phyloP scores from a whole-genome alignment of 257 asterid genomes.

The Eustoma russellianum region DNA sequence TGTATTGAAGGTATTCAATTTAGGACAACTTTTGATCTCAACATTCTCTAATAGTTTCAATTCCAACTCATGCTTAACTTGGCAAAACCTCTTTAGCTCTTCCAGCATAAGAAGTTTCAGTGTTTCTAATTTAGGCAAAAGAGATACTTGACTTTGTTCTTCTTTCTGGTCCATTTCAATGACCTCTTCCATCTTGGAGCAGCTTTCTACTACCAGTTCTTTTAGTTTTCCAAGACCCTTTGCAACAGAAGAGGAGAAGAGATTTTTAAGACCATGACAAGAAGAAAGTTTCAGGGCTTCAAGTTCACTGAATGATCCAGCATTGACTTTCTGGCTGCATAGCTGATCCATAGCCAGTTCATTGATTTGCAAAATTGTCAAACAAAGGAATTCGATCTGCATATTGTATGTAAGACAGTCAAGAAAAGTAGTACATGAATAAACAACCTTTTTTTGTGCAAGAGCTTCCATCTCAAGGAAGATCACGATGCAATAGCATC shows the following conservation, averaged over 20 bases:
- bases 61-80: conserved; percentile 6
- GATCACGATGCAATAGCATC: too few species aligned
- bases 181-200: conserved; percentile 4
- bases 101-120: conserved; percentile 4
- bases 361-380: background rate
- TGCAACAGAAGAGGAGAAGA: conserved; percentile 10
- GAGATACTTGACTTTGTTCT: background rate
- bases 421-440: background rate
- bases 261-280: conserved; percentile 5
- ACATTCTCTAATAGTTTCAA: background rate
- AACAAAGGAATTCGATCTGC: background rate
- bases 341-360: background rate
- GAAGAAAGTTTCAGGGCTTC: background rate
- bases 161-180: conserved; percentile 3
- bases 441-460: too few species aligned
- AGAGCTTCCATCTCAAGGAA: too few species aligned
- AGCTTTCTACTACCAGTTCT: background rate
- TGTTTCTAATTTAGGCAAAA: conserved; percentile 9
- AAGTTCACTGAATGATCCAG: conserved; percentile 6
- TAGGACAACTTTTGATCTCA: conserved; percentile 4
- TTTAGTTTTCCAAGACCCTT: conserved; percentile 8
- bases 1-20: background rate
- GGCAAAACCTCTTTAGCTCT: background rate
- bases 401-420: background rate
- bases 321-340: conserved; percentile 7